Evolutionary conservation across 805 yeast genomes (phyloP).

Genomic region (Monosporozyma aerobia): DNA sequence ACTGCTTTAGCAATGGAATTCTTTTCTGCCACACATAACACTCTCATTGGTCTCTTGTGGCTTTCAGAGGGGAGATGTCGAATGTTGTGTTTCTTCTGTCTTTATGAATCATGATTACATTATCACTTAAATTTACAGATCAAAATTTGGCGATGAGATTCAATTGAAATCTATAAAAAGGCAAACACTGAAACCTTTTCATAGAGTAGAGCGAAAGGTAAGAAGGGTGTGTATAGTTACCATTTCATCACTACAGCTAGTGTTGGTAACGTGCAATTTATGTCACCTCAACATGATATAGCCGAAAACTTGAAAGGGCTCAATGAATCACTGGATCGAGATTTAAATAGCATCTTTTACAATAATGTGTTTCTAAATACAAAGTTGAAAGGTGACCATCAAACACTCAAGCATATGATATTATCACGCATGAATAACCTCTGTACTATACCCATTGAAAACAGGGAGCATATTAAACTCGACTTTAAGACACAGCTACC

Average conservation of each 20-base stretch:
- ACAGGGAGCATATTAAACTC: neutral
- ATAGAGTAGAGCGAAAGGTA: neutral
- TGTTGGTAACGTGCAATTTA: too few relatives aligned
- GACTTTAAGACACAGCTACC: neutral
- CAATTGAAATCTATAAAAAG: neutral
- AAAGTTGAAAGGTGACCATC: neutral
- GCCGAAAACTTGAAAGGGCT: neutral
- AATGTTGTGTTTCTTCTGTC: neutral
- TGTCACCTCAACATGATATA: neutral
- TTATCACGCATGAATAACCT: neutral
- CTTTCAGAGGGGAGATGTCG: neutral
- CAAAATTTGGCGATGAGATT: neutral
- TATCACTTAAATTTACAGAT: neutral
- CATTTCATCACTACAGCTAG: neutral
- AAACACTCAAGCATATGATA: neutral
- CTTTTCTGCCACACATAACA: slow-evolving; percentile 94
- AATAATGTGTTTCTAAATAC: neutral
- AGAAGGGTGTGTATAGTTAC: too few relatives aligned
- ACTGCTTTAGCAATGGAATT: slow-evolving; percentile 89
- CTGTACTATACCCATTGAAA: neutral
- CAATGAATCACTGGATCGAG: neutral
- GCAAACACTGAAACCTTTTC: neutral
- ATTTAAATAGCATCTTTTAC: neutral
- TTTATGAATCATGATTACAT: neutral
- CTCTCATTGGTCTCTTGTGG: slow-evolving; percentile 40